Evolutionary conservation across 2,329 filamentous ascomycete species (phyloP), one percentile per base, ranked within the genome.

Genomic region (Alternaria novae-zelandiae): DNA sequence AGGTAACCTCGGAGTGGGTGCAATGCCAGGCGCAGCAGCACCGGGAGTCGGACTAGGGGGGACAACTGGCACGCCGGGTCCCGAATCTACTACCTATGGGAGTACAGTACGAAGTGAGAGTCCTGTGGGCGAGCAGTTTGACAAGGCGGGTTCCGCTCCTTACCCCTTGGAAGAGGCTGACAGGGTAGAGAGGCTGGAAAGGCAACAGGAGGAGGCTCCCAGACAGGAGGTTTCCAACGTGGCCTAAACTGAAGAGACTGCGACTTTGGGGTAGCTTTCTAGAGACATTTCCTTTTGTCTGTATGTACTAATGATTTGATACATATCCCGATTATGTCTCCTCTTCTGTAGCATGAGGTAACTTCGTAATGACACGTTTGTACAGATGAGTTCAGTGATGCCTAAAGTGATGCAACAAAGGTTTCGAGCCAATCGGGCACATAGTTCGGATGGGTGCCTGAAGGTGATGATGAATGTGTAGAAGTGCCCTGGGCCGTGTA

Each of bases 1-100:
- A 7, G 83, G 81, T 10, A 81, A 81, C 26, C 74, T 88, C 41
- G 85, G 85, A 23, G 70, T 75, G n/a, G 83, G 82, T 59, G 82
- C 81, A 30, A 83, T 84, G 81, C 80, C 79, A 45, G 75, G 74
- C 59, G 67, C 66, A 46, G 45, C 58, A 46, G 23, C 28, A 43
- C 20, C 57, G 21, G 59, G 26, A 21, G 50, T 47, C 5, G 49
- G 53, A 36, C 17, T 47, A n/a, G 36, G 45, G 21, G 36, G 32
- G 21, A 36, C 49, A 11, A 54, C 43, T 20, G 56, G 47, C 32
- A 30, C n/a, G 13, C 45, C 36, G 21, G 64, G 47, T 44, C 61
- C 45, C 59, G 67, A 66, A n/a, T 41, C 54, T 21, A 51, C 60
- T 12, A 26, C 57, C 5, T 59, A 65, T 45, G 61, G 61, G n/a